Evolutionary conservation across 192 early-diverging fungal genomes (phyloP).

Genomic region (Backusella westeae): DNA sequence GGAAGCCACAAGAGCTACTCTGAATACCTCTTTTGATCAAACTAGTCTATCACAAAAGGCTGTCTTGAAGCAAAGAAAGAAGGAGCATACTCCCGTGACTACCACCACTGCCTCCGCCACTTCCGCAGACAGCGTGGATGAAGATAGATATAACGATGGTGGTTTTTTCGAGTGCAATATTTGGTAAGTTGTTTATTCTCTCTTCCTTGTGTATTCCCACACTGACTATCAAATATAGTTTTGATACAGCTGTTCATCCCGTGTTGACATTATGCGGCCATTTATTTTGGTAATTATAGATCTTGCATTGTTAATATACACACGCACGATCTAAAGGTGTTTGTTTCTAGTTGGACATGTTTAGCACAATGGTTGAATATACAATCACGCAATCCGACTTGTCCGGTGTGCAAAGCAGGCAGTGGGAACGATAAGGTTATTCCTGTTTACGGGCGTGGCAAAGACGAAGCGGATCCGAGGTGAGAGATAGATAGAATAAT

Average conservation of each 20-base stretch:
- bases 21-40: not conserved
- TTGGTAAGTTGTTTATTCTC: slow-evolving; percentile 23
- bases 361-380: slow-evolving; percentile 73
- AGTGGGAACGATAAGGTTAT: slow-evolving; percentile 81
- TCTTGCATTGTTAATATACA: not conserved
- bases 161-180: slow-evolving; percentile 41
- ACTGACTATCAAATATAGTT: slow-evolving; percentile 30
- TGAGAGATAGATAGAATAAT: slow-evolving; percentile 13
- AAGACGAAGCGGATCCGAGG: slow-evolving; percentile 72
- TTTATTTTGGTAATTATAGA: slow-evolving; percentile 60
- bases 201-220: not conserved
- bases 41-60: not conserved
- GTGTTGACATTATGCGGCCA: slow-evolving; percentile 80
- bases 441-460: slow-evolving; percentile 77
- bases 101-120: not conserved
- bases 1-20: not conserved
- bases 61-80: slow-evolving; percentile 12
- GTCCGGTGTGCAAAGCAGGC: slow-evolving; percentile 83
- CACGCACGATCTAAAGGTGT: not conserved
- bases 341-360: slow-evolving; percentile 55
- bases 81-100: not conserved
- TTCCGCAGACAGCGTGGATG: not conserved
- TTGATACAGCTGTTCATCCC: slow-evolving; percentile 72
- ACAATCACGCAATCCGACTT: slow-evolving; percentile 65
- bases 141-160: not conserved